A percentile compares a stretch with the other conserved stretches of the same genome.
Conservation (phyloP, 306 rosid species). For the Arachis stenosperma region DNA sequence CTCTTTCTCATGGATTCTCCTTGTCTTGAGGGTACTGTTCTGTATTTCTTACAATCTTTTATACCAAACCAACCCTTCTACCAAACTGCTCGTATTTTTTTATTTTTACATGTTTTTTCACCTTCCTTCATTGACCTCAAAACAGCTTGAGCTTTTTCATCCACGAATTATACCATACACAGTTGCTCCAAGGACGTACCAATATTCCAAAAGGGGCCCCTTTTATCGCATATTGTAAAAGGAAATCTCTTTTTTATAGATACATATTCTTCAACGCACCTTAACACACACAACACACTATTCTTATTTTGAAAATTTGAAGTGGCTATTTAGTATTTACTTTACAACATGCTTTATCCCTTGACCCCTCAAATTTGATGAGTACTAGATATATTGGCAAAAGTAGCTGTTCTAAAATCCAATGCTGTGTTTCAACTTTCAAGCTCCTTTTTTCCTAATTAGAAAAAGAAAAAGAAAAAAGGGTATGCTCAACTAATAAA, state of each 20-base stretch:
- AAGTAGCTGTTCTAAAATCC: slow-evolving; percentile 6
- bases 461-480: background rate
- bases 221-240: background rate
- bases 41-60: slow-evolving; percentile 7
- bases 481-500: background rate
- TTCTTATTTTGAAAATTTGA: background rate
- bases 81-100: background rate
- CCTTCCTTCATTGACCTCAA: background rate
- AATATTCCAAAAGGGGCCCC: background rate
- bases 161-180: background rate
- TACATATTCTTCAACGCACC: background rate
- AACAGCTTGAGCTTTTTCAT: background rate
- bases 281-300: background rate
- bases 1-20: slow-evolving; percentile 22
- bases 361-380: background rate
- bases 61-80: slow-evolving; percentile 6
- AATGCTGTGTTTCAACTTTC: slow-evolving; percentile 2
- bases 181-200: background rate
- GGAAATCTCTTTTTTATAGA: too few species aligned
- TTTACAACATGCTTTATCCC: background rate
- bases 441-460: slow-evolving; percentile 22
- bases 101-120: too few species aligned
- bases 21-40: slow-evolving; percentile 10
- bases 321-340: background rate
- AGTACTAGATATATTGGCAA: background rate